Evolutionary conservation across 2,329 filamentous ascomycete species (phyloP).

Genomic region (Davidsoniella virescens): DNA sequence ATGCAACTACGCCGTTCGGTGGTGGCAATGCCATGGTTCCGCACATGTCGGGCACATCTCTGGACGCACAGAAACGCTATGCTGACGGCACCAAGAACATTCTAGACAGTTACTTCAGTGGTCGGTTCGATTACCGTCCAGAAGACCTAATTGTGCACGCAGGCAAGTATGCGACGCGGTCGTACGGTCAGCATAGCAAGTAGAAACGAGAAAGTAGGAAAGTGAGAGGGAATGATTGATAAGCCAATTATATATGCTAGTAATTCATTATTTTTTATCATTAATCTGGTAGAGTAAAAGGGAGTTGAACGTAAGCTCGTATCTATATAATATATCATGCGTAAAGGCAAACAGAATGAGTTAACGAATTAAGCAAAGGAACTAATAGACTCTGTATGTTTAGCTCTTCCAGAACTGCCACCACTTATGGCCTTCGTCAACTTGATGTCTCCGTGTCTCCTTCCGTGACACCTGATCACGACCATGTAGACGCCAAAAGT

Average conservation of each 20-base stretch:
- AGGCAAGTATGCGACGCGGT: constrained; percentile 89
- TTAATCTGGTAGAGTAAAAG: not conserved
- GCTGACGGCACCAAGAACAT: constrained; percentile 79
- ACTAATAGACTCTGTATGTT: not conserved
- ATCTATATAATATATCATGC: no score
- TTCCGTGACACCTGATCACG: constrained; percentile 36
- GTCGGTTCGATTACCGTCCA: constrained; percentile 71
- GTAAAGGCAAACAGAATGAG: no score
- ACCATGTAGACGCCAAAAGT: constrained; percentile 68
- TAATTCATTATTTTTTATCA: not conserved
- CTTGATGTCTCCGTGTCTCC: constrained; percentile 19
- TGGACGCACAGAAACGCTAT: constrained; percentile 91
- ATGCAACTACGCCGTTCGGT: constrained; percentile 85
- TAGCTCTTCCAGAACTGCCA: constrained; percentile 45
- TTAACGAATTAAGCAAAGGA: not conserved
- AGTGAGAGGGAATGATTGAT: constrained; percentile 19
- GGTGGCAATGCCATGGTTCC: constrained; percentile 98
- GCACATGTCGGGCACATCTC: constrained; percentile 97
- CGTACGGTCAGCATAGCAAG: constrained; percentile 52
- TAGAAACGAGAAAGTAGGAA: constrained; percentile 22
- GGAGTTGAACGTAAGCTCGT: not conserved
- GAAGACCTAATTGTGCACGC: constrained; percentile 81
- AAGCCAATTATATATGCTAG: not conserved
- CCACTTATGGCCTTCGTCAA: constrained; percentile 23
- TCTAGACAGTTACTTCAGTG: constrained; percentile 77